Conservation (phyloP, 2,329 filamentous ascomycete species). For the Aureobasidium sp. region DNA sequence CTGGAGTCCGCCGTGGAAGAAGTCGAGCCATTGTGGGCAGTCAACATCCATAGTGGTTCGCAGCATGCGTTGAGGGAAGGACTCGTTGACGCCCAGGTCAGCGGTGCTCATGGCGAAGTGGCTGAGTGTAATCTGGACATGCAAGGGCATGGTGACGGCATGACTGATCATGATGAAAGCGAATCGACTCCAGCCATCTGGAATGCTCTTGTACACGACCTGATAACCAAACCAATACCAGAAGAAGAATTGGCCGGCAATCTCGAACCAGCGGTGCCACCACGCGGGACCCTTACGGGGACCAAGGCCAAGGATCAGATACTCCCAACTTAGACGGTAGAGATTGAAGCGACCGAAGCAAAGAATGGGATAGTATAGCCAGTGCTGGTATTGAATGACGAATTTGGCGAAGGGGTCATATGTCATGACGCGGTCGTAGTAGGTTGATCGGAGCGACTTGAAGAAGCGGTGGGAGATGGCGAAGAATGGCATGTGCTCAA, state of each 20-base stretch:
- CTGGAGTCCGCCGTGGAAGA: slow-evolving; percentile 80
- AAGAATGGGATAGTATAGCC: slow-evolving; percentile 61
- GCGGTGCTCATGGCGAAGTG: slow-evolving; percentile 89
- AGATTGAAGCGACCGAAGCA: slow-evolving; percentile 65
- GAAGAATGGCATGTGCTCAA: slow-evolving; percentile 66
- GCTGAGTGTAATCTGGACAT: slow-evolving; percentile 84
- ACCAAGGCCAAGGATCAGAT: slow-evolving; percentile 52
- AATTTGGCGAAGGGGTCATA: slow-evolving; percentile 57
- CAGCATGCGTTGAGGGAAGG: slow-evolving; percentile 84
- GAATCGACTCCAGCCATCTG: slow-evolving; percentile 51
- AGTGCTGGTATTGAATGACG: slow-evolving; percentile 55
- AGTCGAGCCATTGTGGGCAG: slow-evolving; percentile 81
- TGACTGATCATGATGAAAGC: slow-evolving; percentile 70
- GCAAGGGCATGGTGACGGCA: slow-evolving; percentile 70
- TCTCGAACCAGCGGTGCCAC: slow-evolving; percentile 62
- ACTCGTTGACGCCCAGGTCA: slow-evolving; percentile 75
- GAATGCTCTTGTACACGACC: slow-evolving; percentile 55
- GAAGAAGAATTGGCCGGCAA: slow-evolving; percentile 57
- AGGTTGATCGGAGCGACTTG: slow-evolving; percentile 54
- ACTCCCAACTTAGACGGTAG: slow-evolving; percentile 60
- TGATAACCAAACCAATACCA: slow-evolving; percentile 63
- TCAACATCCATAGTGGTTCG: slow-evolving; percentile 92
- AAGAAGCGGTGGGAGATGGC: slow-evolving; percentile 61
- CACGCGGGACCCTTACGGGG: slow-evolving; percentile 55
- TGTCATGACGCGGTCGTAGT: slow-evolving; percentile 58